Evolutionary conservation across 164 flowering plant genomes (phyloP).

Genomic region (Magnolia kwangsiensis): DNA sequence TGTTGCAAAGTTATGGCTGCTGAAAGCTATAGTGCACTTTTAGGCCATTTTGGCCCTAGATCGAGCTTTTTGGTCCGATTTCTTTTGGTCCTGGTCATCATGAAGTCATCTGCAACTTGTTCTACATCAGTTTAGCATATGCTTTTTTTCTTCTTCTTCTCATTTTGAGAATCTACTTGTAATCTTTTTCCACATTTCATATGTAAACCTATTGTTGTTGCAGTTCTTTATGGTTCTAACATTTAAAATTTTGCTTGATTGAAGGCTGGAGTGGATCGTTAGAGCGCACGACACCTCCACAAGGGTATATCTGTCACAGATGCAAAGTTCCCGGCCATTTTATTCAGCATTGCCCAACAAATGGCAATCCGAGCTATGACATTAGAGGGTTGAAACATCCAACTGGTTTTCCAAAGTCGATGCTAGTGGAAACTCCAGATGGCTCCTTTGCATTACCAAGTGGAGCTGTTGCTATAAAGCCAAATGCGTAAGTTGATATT

Average conservation of each 20-base stretch:
- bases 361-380: slow-evolving; percentile 90
- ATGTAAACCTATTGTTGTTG: neutral
- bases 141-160: neutral
- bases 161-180: neutral
- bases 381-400: slow-evolving; percentile 80
- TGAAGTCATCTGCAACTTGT: too few relatives aligned
- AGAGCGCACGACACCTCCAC: slow-evolving; percentile 85
- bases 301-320: slow-evolving; percentile 85
- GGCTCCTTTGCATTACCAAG: slow-evolving; percentile 94
- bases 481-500: slow-evolving; percentile 72
- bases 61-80: too few relatives aligned
- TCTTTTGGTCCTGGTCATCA: too few relatives aligned
- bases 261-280: slow-evolving; percentile 45
- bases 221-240: neutral
- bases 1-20: too few relatives aligned
- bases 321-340: slow-evolving; percentile 95
- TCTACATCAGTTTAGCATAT: neutral
- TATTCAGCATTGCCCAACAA: slow-evolving; percentile 97
- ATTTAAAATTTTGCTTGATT: neutral
- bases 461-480: slow-evolving; percentile 83
- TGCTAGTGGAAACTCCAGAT: slow-evolving; percentile 84
- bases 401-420: slow-evolving; percentile 93
- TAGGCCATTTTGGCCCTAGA: too few relatives aligned
- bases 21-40: too few relatives aligned
- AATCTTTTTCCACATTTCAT: neutral